These are phyloP conservation scores for Mariannaea sp. DNA, from an alignment of 2,329 filamentous ascomycete species.

Conservation along the genomic window DNA sequence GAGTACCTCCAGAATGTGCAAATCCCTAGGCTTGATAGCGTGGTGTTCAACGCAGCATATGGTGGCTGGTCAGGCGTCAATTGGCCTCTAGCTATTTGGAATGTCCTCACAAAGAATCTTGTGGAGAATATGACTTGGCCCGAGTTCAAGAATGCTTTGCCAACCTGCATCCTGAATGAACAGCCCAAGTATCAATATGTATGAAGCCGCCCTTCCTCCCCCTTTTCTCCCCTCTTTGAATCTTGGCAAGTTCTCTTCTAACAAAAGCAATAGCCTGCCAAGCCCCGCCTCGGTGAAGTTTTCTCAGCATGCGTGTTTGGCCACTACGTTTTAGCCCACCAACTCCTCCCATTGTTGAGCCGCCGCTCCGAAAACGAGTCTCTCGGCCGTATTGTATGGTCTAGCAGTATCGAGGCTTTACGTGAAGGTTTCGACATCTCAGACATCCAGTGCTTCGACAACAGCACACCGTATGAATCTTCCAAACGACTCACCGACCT, in stretches of 20 bases:
- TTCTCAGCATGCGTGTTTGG: slow-evolving; percentile 95
- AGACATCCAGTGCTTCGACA: slow-evolving; percentile 77
- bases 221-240: no score
- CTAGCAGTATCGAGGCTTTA: slow-evolving; percentile 77
- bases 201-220: slow-evolving; percentile 20
- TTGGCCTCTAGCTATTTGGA: slow-evolving; percentile 63
- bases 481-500: slow-evolving; percentile 88
- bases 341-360: slow-evolving; percentile 74
- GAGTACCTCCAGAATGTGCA: slow-evolving; percentile 50
- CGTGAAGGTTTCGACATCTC: slow-evolving; percentile 59
- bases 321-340: slow-evolving; percentile 87
- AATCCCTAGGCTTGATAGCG: slow-evolving; percentile 74
- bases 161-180: slow-evolving; percentile 51
- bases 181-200: slow-evolving; percentile 45
- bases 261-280: slow-evolving; percentile 49
- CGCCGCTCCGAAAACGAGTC: slow-evolving; percentile 47
- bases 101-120: slow-evolving; percentile 62
- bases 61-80: slow-evolving; percentile 84
- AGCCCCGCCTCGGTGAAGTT: slow-evolving; percentile 72
- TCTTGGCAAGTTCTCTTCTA: neutral
- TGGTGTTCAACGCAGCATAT: slow-evolving; percentile 87
- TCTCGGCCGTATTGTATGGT: slow-evolving; percentile 80
- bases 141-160: slow-evolving; percentile 69
- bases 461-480: slow-evolving; percentile 75
- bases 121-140: slow-evolving; percentile 76